Percentiles rank a stretch among this genome's conserved stretches.
phyloP scores from a whole-genome alignment of 2,329 filamentous ascomycete species.

The Stachybotrys chartarum region DNA sequence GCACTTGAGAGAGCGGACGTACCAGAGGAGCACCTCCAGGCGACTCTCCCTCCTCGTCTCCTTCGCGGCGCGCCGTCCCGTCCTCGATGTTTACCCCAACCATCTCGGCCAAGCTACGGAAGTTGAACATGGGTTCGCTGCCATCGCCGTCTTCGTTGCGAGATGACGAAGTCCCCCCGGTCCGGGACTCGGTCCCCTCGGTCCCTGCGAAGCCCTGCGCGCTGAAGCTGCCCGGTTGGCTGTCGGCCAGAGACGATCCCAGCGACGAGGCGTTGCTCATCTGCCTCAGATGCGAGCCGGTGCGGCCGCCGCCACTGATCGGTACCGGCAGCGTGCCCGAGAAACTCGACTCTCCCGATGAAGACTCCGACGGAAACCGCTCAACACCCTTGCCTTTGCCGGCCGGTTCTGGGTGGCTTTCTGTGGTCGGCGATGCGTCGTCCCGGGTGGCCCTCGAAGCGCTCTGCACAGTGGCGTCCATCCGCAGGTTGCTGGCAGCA shows the following conservation, averaged over 20 bases:
- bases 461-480: constrained; percentile 45
- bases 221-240: constrained; percentile 45
- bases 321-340: constrained; percentile 32
- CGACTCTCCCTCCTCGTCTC: constrained; percentile 18
- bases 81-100: constrained; percentile 59
- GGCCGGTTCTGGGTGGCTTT: constrained; percentile 1
- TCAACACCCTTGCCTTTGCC: constrained; percentile 68
- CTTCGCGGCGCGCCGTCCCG: constrained; percentile 24
- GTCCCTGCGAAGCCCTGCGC: constrained; percentile 23
- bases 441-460: constrained; percentile 23
- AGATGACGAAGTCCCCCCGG: constrained; percentile 43
- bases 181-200: constrained; percentile 41
- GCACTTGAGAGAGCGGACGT: constrained; percentile 27
- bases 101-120: constrained; percentile 77
- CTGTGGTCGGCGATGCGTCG: constrained; percentile 15
- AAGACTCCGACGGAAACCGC: constrained; percentile 27
- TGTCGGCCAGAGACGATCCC: constrained; percentile 69
- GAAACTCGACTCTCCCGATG: constrained; percentile 13
- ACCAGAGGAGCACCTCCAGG: constrained; percentile 9
- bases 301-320: constrained; percentile 45
- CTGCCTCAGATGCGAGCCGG: constrained; percentile 68
- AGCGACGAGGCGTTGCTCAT: constrained; percentile 83
- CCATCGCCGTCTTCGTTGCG: constrained; percentile 43
- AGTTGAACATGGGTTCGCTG: constrained; percentile 82
- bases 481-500: constrained; percentile 49